Percentiles rank a stretch among this genome's conserved stretches.
phyloP scores from a whole-genome alignment of 192 early-diverging fungal genomes.

The Dissophora globulifera region DNA sequence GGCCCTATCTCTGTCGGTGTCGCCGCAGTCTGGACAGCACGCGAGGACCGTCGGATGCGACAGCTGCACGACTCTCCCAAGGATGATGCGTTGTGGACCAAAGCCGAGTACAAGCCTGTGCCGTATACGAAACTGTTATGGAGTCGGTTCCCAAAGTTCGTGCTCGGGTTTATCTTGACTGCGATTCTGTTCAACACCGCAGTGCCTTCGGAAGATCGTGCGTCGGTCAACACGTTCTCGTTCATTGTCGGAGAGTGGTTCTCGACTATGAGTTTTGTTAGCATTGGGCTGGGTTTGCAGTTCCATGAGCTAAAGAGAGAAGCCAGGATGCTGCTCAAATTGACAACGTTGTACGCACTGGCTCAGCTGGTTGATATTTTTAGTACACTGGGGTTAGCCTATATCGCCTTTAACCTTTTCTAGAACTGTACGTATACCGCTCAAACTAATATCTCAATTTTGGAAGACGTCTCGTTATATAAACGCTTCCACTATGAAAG shows the following conservation, averaged over 20 bases:
- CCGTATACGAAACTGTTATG: slow-evolving; percentile 48
- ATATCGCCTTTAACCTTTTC: slow-evolving; percentile 56
- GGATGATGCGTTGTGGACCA: slow-evolving; percentile 26
- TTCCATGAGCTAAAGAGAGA: slow-evolving; percentile 59
- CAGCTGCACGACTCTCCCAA: slow-evolving; percentile 23
- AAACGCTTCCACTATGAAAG: too few relatives aligned
- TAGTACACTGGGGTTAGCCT: slow-evolving; percentile 55
- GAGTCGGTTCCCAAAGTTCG: slow-evolving; percentile 65
- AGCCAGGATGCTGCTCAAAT: slow-evolving; percentile 51
- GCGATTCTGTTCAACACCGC: slow-evolving; percentile 62
- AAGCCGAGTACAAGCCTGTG: slow-evolving; percentile 29
- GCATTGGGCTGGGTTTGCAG: slow-evolving; percentile 62
- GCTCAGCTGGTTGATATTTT: slow-evolving; percentile 64
- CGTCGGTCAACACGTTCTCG: slow-evolving; percentile 56
- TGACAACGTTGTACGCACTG: slow-evolving; percentile 56
- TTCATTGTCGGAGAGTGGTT: slow-evolving; percentile 66
- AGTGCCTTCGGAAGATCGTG: slow-evolving; percentile 36
- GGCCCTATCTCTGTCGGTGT: slow-evolving; percentile 62
- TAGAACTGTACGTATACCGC: too few relatives aligned
- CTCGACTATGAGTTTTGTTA: slow-evolving; percentile 64
- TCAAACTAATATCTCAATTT: too few relatives aligned
- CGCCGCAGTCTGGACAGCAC: slow-evolving; percentile 58
- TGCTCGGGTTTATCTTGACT: slow-evolving; percentile 60
- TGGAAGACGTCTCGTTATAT: too few relatives aligned
- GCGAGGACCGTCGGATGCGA: slow-evolving; percentile 44